Percentiles rank a stretch among this genome's conserved stretches.
These are phyloP conservation scores for Zelonia costaricensis DNA, from an alignment of 208 protist species.

Conservation along the genomic window DNA sequence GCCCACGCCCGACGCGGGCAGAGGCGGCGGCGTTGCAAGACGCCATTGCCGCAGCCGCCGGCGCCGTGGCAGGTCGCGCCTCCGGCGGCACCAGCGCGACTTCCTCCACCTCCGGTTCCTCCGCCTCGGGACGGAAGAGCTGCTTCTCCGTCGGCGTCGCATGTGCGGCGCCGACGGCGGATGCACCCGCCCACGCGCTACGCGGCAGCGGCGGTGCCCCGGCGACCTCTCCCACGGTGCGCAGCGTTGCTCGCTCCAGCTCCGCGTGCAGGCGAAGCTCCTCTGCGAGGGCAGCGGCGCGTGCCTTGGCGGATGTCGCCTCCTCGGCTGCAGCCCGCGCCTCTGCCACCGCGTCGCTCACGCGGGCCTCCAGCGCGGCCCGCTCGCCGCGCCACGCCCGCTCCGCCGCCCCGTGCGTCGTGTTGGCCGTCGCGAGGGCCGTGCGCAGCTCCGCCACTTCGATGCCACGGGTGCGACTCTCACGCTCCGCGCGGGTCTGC, in stretches of 20 bases:
- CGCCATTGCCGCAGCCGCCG: too few species aligned
- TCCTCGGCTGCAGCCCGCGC: not conserved
- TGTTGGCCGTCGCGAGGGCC: conserved; percentile 1
- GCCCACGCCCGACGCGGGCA: too few species aligned
- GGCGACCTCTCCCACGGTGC: conserved; percentile 4
- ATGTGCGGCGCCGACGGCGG: not conserved
- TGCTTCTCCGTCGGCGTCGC: conserved; percentile 19
- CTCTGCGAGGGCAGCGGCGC: conserved; percentile 9
- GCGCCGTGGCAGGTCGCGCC: not conserved
- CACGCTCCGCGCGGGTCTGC: not conserved
- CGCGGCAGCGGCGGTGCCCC: not conserved
- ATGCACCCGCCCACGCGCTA: too few species aligned
- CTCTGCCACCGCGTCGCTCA: not conserved
- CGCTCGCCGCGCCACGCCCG: not conserved
- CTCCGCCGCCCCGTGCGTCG: conserved; percentile 18
- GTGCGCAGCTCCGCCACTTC: conserved; percentile 24
- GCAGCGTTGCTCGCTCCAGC: conserved; percentile 10
- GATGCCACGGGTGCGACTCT: too few species aligned
- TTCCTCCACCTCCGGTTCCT: conserved; percentile 24
- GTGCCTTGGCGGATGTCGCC: not conserved
- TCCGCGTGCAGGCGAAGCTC: conserved; percentile 6
- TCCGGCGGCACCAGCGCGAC: conserved; percentile 4
- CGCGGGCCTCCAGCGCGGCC: not conserved
- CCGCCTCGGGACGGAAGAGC: conserved; percentile 8
- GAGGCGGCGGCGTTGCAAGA: too few species aligned